A percentile compares a stretch with the other conserved stretches of the same genome.
These are phyloP conservation scores for Millerozyma miso DNA, from an alignment of 805 yeast genomes.

Conservation along the genomic window DNA sequence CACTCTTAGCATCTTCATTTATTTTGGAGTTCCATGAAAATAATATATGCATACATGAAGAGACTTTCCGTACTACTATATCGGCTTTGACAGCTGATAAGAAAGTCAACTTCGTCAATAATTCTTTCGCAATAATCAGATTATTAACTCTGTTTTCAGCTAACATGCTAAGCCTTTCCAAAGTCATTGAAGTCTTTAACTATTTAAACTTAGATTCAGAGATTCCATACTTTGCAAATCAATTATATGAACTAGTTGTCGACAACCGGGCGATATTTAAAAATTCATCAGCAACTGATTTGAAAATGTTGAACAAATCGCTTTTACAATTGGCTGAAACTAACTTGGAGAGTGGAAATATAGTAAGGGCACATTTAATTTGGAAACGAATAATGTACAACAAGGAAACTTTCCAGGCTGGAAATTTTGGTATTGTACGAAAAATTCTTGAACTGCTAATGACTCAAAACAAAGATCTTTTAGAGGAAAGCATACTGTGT, in stretches of 20 bases:
- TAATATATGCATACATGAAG: conserved; percentile 1
- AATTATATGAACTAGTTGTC: conserved; percentile 7
- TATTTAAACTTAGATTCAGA: conserved; percentile 4
- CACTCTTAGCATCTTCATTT: conserved; percentile 18
- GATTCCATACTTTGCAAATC: conserved; percentile 16
- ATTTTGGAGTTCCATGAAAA: conserved; percentile 7
- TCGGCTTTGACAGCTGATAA: conserved; percentile 9
- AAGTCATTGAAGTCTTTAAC: background rate
- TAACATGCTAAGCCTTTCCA: background rate
- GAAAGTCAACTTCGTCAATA: conserved; percentile 6
- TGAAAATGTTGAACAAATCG: background rate
- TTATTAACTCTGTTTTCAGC: conserved; percentile 3
- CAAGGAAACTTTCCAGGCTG: background rate
- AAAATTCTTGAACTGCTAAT: background rate
- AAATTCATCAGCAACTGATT: background rate
- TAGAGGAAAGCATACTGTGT: background rate
- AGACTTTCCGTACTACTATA: conserved; percentile 6
- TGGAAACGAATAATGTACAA: conserved; percentile 10
- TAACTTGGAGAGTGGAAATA: conserved; percentile 12
- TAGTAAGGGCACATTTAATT: conserved; percentile 11
- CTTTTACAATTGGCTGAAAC: conserved; percentile 6
- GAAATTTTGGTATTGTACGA: background rate
- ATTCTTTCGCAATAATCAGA: conserved; percentile 10
- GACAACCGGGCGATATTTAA: background rate
- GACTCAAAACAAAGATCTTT: background rate